Conservation (phyloP, 2,329 filamentous ascomycete species). For the Apiospora koreana region DNA sequence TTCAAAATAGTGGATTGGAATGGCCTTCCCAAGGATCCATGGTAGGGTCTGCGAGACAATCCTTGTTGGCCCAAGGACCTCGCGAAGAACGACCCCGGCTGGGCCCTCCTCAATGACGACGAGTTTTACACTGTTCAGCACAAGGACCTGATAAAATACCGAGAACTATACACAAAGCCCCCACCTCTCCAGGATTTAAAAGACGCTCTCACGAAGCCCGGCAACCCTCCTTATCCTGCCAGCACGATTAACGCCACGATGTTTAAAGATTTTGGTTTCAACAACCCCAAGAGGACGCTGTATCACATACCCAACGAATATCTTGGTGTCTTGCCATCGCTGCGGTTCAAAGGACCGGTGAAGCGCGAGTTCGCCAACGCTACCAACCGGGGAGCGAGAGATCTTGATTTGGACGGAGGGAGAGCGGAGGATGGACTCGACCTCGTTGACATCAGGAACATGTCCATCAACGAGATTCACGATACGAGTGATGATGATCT, state of each 20-base stretch:
- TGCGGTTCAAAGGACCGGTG: background rate
- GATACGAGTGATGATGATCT: background rate
- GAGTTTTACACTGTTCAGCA: background rate
- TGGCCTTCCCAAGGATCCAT: background rate
- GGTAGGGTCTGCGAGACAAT: constrained; percentile 12
- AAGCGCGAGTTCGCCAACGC: background rate
- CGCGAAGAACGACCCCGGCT: constrained; percentile 1
- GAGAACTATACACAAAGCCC: background rate
- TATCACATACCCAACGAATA: background rate
- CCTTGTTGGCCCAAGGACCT: background rate
- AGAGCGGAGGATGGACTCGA: no score
- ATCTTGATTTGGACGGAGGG: no score
- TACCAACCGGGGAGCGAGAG: background rate
- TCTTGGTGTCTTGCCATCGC: background rate
- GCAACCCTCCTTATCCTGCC: background rate
- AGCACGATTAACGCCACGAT: background rate
- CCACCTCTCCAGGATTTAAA: background rate
- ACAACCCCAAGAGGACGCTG: no score
- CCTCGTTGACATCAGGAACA: background rate
- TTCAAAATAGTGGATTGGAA: background rate
- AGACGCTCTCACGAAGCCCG: background rate
- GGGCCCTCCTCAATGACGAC: constrained; percentile 7
- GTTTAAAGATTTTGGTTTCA: background rate
- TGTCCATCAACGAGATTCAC: background rate
- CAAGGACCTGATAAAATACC: background rate